Conservation (phyloP, 345 rosid species). For the Hibiscus trionum region DNA sequence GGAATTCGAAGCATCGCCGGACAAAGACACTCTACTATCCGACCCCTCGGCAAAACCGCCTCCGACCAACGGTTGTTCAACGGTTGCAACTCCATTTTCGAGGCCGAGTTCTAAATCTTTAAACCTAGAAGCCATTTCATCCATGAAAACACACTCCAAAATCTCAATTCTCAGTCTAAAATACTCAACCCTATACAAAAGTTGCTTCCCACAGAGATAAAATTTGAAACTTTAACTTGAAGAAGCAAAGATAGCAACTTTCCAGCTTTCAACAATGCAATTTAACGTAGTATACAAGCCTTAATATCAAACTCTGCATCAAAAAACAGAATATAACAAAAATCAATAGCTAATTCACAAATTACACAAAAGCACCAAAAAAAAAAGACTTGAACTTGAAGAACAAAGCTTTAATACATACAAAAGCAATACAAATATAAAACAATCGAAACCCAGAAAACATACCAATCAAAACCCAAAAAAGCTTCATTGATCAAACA, state of each 20-base stretch:
- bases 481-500: neutral
- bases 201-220: conserved; percentile 11
- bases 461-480: neutral
- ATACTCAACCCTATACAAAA: conserved; percentile 11
- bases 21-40: conserved; percentile 5
- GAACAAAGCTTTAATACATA: neutral
- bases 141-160: conserved; percentile 24
- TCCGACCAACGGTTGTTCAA: conserved; percentile 4
- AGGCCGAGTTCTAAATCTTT: conserved; percentile 54
- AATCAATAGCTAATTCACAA: neutral
- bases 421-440: conserved; percentile 4
- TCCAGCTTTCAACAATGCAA: conserved; percentile 12
- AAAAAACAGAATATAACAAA: neutral
- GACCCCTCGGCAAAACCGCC: neutral
- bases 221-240: neutral
- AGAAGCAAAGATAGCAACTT: conserved; percentile 1
- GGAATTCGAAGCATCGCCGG: conserved; percentile 2
- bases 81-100: conserved; percentile 44
- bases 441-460: neutral
- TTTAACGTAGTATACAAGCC: conserved; percentile 3
- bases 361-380: neutral
- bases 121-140: conserved; percentile 21
- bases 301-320: neutral
- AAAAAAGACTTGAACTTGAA: too few species aligned
- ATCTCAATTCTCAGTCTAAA: conserved; percentile 1